Base-by-base conservation (phyloP, 2,329 filamentous ascomycete genomes). In the Exophiala dermatitidis region DNA sequence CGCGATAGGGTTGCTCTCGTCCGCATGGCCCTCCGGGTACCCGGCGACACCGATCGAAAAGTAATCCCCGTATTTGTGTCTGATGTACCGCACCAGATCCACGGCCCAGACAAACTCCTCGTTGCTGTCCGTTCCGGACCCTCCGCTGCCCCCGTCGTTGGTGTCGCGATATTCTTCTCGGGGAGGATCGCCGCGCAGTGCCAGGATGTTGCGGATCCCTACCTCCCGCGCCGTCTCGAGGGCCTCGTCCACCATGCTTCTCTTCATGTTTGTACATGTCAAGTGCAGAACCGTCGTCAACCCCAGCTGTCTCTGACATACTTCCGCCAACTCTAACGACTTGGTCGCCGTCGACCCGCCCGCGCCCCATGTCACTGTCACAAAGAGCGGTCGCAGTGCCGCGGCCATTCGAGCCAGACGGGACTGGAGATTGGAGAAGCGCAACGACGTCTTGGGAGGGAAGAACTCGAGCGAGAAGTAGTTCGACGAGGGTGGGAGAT, bases 391-490 rank as follows among this genome's bases (percentile, higher is more conserved):
- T 9, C 88, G 85, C 54, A 98, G 78, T 9, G 89, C 90, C 60
- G 88, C 83, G 46, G 93, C 84, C 93, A 98, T 97, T 68, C 93
- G 89, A 69, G 94, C 87, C 54, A 98, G 82, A 67, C 93, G 90
- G 60, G 88, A 87, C 68, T 91, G 87, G 51, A 98, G 82, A 70
- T 98, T 98, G 59, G 88, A 85, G 65, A 93, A 94, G 61, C 93
- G 93, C 84, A 95, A 95, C 57, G 85, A 79, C 44, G 93, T 98
- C 77, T 97, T 98, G 59, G 93, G 93, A 62, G 93, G 93, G 75
- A 98, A 98, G 82, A 98, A 98, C 74, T 98, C 93, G 72, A 97
- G 85, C 45, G 93, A 97, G 73, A 95, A 95, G 77, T 93, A 97
- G 68, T 81, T 83, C 61, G 82, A 81, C 71, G 88, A 82, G 60